Evolutionary conservation across 805 yeast species (phyloP).

Genomic region (Saturnispora dispora): DNA sequence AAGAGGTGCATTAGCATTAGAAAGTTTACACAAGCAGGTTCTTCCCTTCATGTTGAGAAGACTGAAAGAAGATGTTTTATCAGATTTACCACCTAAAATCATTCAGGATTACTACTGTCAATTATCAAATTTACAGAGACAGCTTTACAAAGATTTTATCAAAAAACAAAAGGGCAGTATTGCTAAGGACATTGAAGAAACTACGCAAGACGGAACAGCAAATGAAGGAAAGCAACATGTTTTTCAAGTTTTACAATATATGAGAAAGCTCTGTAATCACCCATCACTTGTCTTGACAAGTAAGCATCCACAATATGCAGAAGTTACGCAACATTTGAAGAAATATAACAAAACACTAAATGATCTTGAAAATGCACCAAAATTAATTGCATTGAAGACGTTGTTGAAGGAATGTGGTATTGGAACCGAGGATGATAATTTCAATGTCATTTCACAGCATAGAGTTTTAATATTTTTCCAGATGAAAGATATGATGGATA

Average conservation of each 20-base stretch:
- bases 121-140: slow-evolving; percentile 80
- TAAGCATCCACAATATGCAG: slow-evolving; percentile 71
- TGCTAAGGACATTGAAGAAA: slow-evolving; percentile 48
- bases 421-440: slow-evolving; percentile 34
- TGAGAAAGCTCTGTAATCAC: slow-evolving; percentile 95
- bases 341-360: slow-evolving; percentile 51
- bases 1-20: slow-evolving; percentile 92
- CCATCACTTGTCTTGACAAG: slow-evolving; percentile 83
- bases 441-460: slow-evolving; percentile 78
- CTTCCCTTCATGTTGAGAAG: slow-evolving; percentile 94
- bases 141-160: slow-evolving; percentile 82
- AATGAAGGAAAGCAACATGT: slow-evolving; percentile 70
- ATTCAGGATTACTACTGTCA: slow-evolving; percentile 98
- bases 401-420: slow-evolving; percentile 89
- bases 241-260: slow-evolving; percentile 93
- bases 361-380: slow-evolving; percentile 84
- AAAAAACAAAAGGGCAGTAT: slow-evolving; percentile 71
- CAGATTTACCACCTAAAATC: slow-evolving; percentile 95
- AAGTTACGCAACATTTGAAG: slow-evolving; percentile 53
- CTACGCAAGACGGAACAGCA: slow-evolving; percentile 14
- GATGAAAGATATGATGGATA: slow-evolving; percentile 93
- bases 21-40: slow-evolving; percentile 92
- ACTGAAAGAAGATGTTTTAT: slow-evolving; percentile 88
- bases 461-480: slow-evolving; percentile 94
- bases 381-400: slow-evolving; percentile 70